Base-by-base conservation (phyloP, 2,329 filamentous ascomycete species). In the Colletotrichum liaoningense region DNA sequence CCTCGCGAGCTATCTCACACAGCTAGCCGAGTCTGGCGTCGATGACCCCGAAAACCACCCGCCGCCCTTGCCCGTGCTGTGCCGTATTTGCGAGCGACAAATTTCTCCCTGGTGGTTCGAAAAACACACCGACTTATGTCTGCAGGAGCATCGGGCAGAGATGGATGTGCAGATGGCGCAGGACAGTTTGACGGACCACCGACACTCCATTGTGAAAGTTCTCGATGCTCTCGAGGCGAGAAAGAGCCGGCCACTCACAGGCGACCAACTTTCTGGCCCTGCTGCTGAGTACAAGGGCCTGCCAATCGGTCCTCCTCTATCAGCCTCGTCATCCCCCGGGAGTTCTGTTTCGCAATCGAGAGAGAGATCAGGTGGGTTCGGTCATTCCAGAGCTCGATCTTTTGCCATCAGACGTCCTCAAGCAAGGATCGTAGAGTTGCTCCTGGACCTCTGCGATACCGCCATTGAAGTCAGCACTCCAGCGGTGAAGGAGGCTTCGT, bases 71-170 rank as follows among this genome's bases (percentile, higher is more conserved):
- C 94, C 95, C 0, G 93, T 98, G 5, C 89, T 99, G 19, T 99
- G 97, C 82, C 95, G 97, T 65, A 98, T 99, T 68, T 99, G 97
- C 82, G 97, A 99, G 81, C 94, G 97, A 67, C 95, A 98, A 75
- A 98, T 99, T 74, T 95, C 95, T 5, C 95, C 96, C 0, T 99
- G 97, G 97, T 99, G 97, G 97, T 99, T 99, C 78, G 97, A 99
- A 84, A 99, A 98, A 83, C 97, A 99, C 81, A 98, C 96, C 2
- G 97, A 99, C 79, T 86, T 98, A 24, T 99, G 97, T 80, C 87
- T 98, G 68, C 95, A 98, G 81, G 97, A 99, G 81, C 97, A 99
- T 80, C 93, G 94, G 64, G 96, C 97, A 0, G 97, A 99, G 81
- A 97, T 98, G 94, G 96, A 98, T 78, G 95, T 99, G 4, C 96